Percentiles rank a stretch among this genome's conserved stretches.
phyloP scores from a whole-genome alignment of 257 asterid genomes.

The Voacanga thouarsii region DNA sequence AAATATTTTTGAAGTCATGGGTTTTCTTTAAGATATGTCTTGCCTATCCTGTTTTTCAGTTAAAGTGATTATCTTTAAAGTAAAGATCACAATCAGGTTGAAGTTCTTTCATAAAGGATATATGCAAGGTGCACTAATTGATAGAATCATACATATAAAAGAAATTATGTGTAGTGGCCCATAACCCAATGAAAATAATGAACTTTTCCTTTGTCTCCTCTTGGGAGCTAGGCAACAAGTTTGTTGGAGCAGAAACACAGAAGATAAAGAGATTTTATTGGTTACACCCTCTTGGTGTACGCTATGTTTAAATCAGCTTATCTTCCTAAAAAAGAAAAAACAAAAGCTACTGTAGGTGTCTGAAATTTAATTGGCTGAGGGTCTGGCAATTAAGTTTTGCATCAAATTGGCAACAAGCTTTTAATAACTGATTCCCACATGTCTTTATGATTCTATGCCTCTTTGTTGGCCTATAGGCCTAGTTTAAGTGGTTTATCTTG shows the following conservation, averaged over 20 bases:
- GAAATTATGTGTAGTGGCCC: neutral
- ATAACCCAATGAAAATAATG: neutral
- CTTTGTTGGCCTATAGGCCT: neutral
- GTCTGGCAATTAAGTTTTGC: neutral
- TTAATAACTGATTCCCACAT: neutral
- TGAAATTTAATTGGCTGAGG: neutral
- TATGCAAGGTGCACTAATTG: neutral
- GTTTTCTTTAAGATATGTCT: neutral
- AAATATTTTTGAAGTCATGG: neutral
- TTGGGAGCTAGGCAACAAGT: neutral
- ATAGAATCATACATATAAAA: neutral
- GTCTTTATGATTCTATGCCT: neutral
- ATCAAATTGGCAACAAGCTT: neutral
- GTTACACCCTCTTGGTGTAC: neutral
- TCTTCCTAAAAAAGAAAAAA: neutral
- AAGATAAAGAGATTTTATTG: neutral
- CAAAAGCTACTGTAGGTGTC: neutral
- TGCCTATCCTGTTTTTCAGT: neutral
- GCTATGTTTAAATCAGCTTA: neutral
- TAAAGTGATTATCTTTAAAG: neutral
- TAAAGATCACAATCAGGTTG: neutral
- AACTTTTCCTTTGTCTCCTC: neutral
- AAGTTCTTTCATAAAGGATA: neutral
- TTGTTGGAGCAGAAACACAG: neutral
- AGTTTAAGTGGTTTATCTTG: neutral